These are phyloP conservation scores for Cladophialophora psammophila DNA, from an alignment of 2,329 filamentous ascomycete genomes.

Conservation along the genomic window DNA sequence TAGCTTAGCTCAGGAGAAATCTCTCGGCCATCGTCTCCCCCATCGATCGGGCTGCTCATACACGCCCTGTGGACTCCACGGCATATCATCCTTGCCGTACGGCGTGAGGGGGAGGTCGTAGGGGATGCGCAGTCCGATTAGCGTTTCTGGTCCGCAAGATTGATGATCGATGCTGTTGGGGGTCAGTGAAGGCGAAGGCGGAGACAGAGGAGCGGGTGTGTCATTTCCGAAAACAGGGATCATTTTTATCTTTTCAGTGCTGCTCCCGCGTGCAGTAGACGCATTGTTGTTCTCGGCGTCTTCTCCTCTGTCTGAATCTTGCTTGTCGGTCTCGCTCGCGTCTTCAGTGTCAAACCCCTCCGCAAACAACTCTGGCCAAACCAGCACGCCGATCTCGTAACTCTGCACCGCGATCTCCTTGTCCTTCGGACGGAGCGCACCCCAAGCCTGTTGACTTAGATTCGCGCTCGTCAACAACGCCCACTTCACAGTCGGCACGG, in stretches of 20 bases:
- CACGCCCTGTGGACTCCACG: conserved; percentile 65
- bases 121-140: conserved; percentile 79
- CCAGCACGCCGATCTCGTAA: conserved; percentile 82
- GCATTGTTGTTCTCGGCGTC: neutral
- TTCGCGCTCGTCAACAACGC: conserved; percentile 91
- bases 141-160: neutral
- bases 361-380: conserved; percentile 73
- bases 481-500: conserved; percentile 71
- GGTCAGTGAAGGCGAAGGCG: too few species aligned
- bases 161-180: neutral
- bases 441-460: conserved; percentile 88
- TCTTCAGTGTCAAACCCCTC: conserved; percentile 43
- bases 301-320: neutral
- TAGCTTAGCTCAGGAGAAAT: conserved; percentile 19
- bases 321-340: conserved; percentile 1
- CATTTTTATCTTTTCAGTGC: conserved; percentile 61
- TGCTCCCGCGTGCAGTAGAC: neutral
- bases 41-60: conserved; percentile 30
- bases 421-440: conserved; percentile 60
- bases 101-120: conserved; percentile 77
- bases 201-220: conserved; percentile 47
- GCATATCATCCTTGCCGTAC: conserved; percentile 70
- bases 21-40: conserved; percentile 27
- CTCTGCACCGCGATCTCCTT: conserved; percentile 73
- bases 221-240: conserved; percentile 72